Conservation (phyloP, 768 basidiomycete species). For the Lactarius sanguifluus region DNA sequence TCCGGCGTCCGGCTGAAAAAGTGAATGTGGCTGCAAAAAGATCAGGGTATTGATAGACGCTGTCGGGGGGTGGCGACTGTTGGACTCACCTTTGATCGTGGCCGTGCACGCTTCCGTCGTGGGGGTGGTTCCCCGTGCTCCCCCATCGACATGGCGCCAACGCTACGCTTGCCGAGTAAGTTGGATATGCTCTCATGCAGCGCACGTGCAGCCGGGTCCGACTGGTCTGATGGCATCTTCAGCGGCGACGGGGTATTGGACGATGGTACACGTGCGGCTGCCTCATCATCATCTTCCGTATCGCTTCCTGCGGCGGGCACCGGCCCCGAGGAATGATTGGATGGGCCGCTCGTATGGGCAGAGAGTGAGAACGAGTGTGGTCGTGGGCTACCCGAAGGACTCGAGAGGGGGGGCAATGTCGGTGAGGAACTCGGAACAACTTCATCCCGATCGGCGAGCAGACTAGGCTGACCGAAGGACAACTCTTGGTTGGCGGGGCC, state of each 20-base stretch:
- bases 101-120: constrained; percentile 41
- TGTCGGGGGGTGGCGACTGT: not conserved
- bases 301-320: constrained; percentile 33
- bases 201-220: constrained; percentile 48
- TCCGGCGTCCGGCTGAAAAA: constrained; percentile 40
- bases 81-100: constrained; percentile 40
- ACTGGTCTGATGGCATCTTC: constrained; percentile 42
- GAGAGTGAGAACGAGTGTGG: constrained; percentile 16
- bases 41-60: not conserved
- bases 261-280: constrained; percentile 21
- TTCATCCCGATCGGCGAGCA: constrained; percentile 8
- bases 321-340: not conserved
- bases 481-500: constrained; percentile 1
- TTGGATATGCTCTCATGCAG: constrained; percentile 68
- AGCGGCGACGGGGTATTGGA: constrained; percentile 31
- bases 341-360: constrained; percentile 9
- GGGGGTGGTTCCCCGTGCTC: constrained; percentile 27
- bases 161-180: constrained; percentile 63
- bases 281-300: constrained; percentile 32
- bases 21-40: constrained; percentile 39
- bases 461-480: constrained; percentile 10
- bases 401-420: constrained; percentile 8
- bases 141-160: constrained; percentile 37
- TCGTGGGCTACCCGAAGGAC: constrained; percentile 6
- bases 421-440: constrained; percentile 24